Percentiles rank a stretch among this genome's conserved stretches.
Evolutionary conservation across 306 rosid species (phyloP).

Genomic region (Morella rubra): DNA sequence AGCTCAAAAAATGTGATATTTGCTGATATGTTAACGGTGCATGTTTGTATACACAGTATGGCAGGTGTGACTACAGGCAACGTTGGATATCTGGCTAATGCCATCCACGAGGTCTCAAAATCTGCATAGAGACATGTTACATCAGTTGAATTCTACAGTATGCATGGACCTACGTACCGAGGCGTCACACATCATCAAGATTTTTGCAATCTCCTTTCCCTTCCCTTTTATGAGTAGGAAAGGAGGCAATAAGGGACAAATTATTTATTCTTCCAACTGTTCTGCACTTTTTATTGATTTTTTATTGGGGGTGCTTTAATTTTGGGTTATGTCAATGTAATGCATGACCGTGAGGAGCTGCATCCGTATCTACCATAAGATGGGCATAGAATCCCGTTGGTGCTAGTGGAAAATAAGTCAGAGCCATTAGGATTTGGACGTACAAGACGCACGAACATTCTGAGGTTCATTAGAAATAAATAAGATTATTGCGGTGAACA

Average conservation of each 20-base stretch:
- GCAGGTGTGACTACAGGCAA: constrained; percentile 87
- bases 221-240: neutral
- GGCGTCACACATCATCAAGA: neutral
- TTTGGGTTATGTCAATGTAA: constrained; percentile 10
- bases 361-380: no score
- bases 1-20: neutral
- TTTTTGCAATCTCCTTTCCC: neutral
- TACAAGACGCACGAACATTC: neutral
- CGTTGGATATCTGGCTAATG: constrained; percentile 78
- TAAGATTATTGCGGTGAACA: neutral
- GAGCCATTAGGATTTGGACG: neutral
- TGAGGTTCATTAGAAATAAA: neutral
- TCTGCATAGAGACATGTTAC: constrained; percentile 32
- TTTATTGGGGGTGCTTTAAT: neutral
- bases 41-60: constrained; percentile 53
- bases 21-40: neutral
- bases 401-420: neutral
- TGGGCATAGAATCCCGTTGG: no score
- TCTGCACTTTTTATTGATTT: neutral
- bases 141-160: no score
- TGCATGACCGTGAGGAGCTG: neutral
- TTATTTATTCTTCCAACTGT: constrained; percentile 15
- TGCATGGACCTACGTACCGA: neutral
- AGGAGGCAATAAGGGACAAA: constrained; percentile 1
- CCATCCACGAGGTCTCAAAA: constrained; percentile 85